These are phyloP conservation scores for Blastocladiella britannica DNA, from an alignment of 192 early-diverging fungal species.

Conservation along the genomic window DNA sequence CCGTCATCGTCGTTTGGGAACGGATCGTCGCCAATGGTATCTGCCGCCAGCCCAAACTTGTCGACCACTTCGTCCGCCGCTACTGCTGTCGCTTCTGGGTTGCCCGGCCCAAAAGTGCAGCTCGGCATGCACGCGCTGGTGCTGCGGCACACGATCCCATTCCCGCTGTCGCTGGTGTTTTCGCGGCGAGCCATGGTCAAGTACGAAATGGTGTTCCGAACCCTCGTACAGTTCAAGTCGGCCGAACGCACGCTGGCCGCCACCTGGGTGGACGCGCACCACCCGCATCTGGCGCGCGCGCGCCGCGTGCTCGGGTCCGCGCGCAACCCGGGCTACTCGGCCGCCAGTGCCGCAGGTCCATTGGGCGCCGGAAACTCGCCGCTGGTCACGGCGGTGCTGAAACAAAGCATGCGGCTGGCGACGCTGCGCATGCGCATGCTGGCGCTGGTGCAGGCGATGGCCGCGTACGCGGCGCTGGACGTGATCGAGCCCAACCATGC, in stretches of 20 bases:
- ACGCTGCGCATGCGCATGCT: slow-evolving; percentile 63
- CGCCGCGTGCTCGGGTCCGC: background rate
- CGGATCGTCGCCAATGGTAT: no score
- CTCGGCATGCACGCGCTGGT: slow-evolving; percentile 61
- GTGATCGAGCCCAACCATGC: slow-evolving; percentile 82
- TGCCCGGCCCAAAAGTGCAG: no score
- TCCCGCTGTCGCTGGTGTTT: slow-evolving; percentile 77
- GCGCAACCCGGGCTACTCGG: slow-evolving; percentile 7
- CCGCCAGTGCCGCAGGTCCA: background rate
- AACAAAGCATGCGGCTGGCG: slow-evolving; percentile 40
- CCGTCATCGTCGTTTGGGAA: background rate
- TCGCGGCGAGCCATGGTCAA: slow-evolving; percentile 61
- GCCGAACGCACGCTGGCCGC: slow-evolving; percentile 58
- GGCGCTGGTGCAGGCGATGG: slow-evolving; percentile 75
- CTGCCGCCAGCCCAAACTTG: no score
- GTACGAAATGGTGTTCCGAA: slow-evolving; percentile 78
- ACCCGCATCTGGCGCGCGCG: background rate
- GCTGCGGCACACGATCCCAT: slow-evolving; percentile 58
- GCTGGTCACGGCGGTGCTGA: slow-evolving; percentile 20
- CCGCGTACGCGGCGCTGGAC: slow-evolving; percentile 75
- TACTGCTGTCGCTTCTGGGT: no score
- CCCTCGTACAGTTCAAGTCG: slow-evolving; percentile 70
- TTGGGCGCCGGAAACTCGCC: slow-evolving; percentile 15
- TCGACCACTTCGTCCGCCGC: background rate
- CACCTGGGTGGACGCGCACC: slow-evolving; percentile 54